These are phyloP conservation scores for Lactarius deliciosus DNA, from an alignment of 768 basidiomycete species.

Conservation along the genomic window DNA sequence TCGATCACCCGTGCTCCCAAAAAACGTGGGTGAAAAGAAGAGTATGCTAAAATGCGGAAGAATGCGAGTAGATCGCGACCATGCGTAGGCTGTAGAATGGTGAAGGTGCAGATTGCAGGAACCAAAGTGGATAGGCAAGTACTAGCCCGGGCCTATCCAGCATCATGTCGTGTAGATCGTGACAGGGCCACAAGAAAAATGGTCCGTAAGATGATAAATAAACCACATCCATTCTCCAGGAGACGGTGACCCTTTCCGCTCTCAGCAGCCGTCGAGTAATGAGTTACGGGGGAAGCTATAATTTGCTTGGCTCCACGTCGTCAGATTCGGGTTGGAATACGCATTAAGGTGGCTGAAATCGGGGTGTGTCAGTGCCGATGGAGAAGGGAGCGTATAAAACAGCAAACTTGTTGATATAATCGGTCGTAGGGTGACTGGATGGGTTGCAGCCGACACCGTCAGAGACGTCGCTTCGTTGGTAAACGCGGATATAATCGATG, in stretches of 20 bases:
- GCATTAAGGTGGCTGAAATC: constrained; percentile 46
- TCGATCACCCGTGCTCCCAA: background rate
- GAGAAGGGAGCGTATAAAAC: background rate
- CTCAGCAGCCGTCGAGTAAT: constrained; percentile 20
- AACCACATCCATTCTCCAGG: background rate
- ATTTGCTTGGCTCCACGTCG: constrained; percentile 80
- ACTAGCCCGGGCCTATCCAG: constrained; percentile 15
- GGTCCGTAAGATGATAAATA: constrained; percentile 15
- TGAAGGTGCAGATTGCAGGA: constrained; percentile 11
- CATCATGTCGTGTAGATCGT: constrained; percentile 27
- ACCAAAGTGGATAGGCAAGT: constrained; percentile 16
- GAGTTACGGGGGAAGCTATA: constrained; percentile 74
- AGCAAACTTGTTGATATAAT: constrained; percentile 70
- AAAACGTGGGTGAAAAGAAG: constrained; percentile 1
- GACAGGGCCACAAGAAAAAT: background rate
- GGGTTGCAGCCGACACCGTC: constrained; percentile 81
- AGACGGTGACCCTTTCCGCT: background rate
- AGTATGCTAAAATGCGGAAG: constrained; percentile 4
- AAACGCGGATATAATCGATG: constrained; percentile 88
- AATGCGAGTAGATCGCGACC: background rate
- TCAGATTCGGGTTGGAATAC: constrained; percentile 80
- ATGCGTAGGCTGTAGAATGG: constrained; percentile 17
- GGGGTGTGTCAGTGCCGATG: constrained; percentile 1
- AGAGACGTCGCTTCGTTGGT: constrained; percentile 72
- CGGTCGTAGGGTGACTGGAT: constrained; percentile 66